Percentiles rank a stretch among this genome's conserved stretches.
phyloP scores from a whole-genome alignment of 495 filamentous ascomycete genomes.

The Xylaria palmicola region DNA sequence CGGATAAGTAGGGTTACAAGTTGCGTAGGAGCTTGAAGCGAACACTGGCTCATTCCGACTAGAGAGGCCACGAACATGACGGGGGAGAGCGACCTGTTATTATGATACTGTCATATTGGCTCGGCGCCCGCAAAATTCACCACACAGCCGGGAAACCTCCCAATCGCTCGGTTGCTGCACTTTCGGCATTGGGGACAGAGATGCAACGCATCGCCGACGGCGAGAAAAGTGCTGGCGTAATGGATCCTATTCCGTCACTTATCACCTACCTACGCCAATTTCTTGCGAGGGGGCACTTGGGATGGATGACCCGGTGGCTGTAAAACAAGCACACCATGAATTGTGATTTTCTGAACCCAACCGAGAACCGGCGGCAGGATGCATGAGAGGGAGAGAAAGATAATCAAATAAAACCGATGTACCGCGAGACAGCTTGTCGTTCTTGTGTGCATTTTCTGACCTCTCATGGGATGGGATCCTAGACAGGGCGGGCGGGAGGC shows the following conservation, averaged over 20 bases:
- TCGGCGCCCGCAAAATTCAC: not conserved
- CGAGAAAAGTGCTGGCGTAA: not conserved
- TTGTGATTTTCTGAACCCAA: slow-evolving; percentile 7
- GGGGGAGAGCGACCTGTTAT: not conserved
- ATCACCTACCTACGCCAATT: not conserved
- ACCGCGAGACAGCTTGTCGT: too few relatives aligned
- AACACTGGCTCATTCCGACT: not conserved
- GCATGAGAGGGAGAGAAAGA: too few relatives aligned
- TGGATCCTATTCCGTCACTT: not conserved
- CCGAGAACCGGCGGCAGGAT: slow-evolving; percentile 12
- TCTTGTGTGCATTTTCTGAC: not conserved
- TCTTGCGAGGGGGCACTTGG: not conserved
- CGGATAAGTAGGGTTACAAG: not conserved
- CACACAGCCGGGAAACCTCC: not conserved
- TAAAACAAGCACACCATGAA: not conserved
- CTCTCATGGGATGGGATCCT: slow-evolving; percentile 2
- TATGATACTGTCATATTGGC: not conserved
- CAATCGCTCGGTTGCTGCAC: not conserved
- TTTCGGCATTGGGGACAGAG: not conserved
- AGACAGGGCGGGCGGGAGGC: not conserved
- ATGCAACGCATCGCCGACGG: not conserved
- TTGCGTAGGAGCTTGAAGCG: not conserved
- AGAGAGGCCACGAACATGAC: not conserved
- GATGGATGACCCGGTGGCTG: not conserved
- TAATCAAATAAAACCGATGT: too few relatives aligned